Percentiles rank a stretch among this genome's conserved stretches.
Evolutionary conservation across 2,329 filamentous ascomycete genomes (phyloP).

Genomic region (Colletotrichum echinochloae): DNA sequence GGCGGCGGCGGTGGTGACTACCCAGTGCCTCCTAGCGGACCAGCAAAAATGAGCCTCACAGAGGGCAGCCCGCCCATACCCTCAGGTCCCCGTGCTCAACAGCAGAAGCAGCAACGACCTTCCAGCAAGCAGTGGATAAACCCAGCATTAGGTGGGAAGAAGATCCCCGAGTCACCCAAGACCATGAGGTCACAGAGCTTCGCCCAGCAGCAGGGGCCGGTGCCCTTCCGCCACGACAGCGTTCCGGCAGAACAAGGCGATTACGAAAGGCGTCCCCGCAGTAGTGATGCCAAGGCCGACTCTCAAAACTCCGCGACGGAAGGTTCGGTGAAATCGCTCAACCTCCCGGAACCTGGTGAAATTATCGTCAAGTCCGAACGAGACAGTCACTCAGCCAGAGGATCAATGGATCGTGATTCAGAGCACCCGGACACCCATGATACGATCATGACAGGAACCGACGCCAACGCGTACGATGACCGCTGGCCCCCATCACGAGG

Average conservation of each 20-base stretch:
- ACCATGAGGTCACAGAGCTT: slow-evolving; percentile 63
- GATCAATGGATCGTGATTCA: slow-evolving; percentile 38
- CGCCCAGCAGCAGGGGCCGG: slow-evolving; percentile 56
- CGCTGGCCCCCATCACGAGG: slow-evolving; percentile 11
- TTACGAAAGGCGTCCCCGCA: slow-evolving; percentile 61
- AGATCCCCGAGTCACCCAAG: slow-evolving; percentile 65
- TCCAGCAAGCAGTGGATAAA: slow-evolving; percentile 73
- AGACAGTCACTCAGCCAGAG: slow-evolving; percentile 51
- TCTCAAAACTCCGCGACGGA: slow-evolving; percentile 49
- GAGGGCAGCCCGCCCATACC: slow-evolving; percentile 63
- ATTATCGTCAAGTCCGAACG: slow-evolving; percentile 56
- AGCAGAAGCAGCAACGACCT: slow-evolving; percentile 58
- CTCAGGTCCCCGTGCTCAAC: slow-evolving; percentile 65
- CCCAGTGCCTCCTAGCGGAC: slow-evolving; percentile 54
- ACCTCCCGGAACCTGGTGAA: slow-evolving; percentile 62
- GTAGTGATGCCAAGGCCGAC: slow-evolving; percentile 65
- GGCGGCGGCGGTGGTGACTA: slow-evolving; percentile 50
- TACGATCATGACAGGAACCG: slow-evolving; percentile 30
- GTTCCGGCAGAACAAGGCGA: slow-evolving; percentile 54
- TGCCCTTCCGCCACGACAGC: slow-evolving; percentile 53
- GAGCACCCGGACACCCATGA: slow-evolving; percentile 32
- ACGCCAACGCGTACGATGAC: slow-evolving; percentile 21
- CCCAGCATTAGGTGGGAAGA: slow-evolving; percentile 59
- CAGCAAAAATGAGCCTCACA: slow-evolving; percentile 55
- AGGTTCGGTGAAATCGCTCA: slow-evolving; percentile 53